Evolutionary conservation across 768 basidiomycete species (phyloP).

Genomic region (Mycena olivaceomarginata): DNA sequence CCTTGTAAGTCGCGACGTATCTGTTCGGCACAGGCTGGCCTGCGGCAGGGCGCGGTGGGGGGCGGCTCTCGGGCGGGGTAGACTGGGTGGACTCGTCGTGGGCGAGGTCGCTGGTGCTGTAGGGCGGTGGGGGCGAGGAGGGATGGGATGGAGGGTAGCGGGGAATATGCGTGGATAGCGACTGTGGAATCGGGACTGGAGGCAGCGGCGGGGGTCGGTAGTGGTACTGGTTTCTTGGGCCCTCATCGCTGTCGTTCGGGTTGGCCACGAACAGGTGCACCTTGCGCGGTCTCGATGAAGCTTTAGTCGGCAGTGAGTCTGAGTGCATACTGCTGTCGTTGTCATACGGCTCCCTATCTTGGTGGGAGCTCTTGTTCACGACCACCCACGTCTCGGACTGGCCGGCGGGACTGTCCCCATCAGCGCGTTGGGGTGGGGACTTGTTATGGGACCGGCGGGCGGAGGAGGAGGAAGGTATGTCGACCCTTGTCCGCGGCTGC

Average conservation of each 20-base stretch:
- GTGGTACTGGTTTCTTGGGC: slow-evolving; percentile 52
- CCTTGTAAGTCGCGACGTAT: slow-evolving; percentile 73
- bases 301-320: no score
- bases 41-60: slow-evolving; percentile 59
- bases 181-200: slow-evolving; percentile 58
- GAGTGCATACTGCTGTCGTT: no score
- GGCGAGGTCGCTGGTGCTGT: slow-evolving; percentile 78
- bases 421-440: slow-evolving; percentile 32
- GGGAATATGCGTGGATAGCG: slow-evolving; percentile 47
- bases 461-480: slow-evolving; percentile 9
- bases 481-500: no score
- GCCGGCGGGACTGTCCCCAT: slow-evolving; percentile 40
- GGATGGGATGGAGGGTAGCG: slow-evolving; percentile 66
- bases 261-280: slow-evolving; percentile 76
- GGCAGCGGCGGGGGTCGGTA: slow-evolving; percentile 55
- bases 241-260: slow-evolving; percentile 67
- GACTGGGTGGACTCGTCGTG: slow-evolving; percentile 80
- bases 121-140: slow-evolving; percentile 79
- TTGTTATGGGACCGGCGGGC: slow-evolving; percentile 37
- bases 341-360: no score
- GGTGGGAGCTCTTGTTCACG: no score
- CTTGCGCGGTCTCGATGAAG: slow-evolving; percentile 64
- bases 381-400: no score
- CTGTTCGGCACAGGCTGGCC: slow-evolving; percentile 67
- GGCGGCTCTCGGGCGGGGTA: slow-evolving; percentile 82